Percentiles rank a stretch among this genome's conserved stretches.
Evolutionary conservation across 139 green algal genomes (phyloP).

Genomic region (Astrephomene gubernaculifera): DNA sequence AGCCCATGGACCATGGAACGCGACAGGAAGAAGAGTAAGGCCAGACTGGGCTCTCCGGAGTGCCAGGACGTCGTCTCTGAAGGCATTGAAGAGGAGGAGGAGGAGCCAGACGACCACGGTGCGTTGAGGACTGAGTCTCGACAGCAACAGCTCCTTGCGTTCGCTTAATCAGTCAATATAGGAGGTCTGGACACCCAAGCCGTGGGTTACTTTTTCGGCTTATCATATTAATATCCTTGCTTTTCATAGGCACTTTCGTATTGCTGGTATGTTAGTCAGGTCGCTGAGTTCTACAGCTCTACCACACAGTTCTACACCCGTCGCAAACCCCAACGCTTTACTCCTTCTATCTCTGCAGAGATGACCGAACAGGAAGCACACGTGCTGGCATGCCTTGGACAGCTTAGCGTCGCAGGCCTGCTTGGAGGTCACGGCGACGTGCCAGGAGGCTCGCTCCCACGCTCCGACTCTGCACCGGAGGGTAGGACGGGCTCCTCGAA

Average conservation of each 20-base stretch:
- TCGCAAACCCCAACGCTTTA: neutral
- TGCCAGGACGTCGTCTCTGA: conserved; percentile 10
- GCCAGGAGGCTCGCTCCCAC: neutral
- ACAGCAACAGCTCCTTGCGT: neutral
- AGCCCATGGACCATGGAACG: conserved; percentile 12
- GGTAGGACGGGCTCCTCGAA: neutral
- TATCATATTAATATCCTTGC: neutral
- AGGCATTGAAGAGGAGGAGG: conserved; percentile 22
- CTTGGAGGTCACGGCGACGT: neutral
- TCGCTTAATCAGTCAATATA: neutral
- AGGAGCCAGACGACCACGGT: neutral
- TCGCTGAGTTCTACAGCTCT: neutral
- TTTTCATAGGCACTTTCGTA: neutral
- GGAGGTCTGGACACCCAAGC: neutral
- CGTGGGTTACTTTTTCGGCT: neutral
- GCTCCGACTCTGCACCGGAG: neutral
- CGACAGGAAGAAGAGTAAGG: conserved; percentile 10
- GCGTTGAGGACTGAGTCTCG: neutral
- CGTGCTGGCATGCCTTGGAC: neutral
- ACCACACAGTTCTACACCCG: neutral
- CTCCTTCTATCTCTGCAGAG: neutral
- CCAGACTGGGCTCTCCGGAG: conserved; percentile 8
- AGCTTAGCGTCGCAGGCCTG: neutral
- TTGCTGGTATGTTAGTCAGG: neutral
- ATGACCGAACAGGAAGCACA: conserved; percentile 28